Percentiles rank a stretch among this genome's conserved stretches.
Evolutionary conservation across 23 red algal genomes (phyloP).

Genomic region (Gracilaria gracilis): DNA sequence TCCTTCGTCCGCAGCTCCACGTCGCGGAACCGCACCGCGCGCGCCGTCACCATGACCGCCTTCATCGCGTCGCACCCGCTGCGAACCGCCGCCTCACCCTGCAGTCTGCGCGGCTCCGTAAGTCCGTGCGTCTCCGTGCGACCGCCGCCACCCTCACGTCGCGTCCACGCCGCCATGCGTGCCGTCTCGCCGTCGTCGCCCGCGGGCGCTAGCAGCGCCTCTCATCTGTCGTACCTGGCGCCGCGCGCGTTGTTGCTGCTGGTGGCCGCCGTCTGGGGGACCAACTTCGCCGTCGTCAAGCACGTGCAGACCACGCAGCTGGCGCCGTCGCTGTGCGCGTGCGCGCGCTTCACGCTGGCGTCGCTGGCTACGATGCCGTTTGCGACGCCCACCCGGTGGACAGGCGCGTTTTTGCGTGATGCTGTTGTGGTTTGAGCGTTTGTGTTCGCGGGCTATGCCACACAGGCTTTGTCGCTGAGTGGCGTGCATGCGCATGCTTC

Average conservation of each 20-base stretch:
- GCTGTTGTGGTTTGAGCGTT: conserved; percentile 37
- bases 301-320: conserved; percentile 55
- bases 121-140: neutral
- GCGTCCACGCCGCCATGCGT: neutral
- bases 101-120: too few relatives aligned
- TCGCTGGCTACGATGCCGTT: conserved; percentile 64
- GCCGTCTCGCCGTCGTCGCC: neutral
- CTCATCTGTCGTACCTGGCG: conserved; percentile 39
- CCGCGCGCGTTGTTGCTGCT: conserved; percentile 73
- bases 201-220: neutral
- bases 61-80: conserved; percentile 2
- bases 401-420: neutral
- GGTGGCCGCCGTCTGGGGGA: conserved; percentile 87
- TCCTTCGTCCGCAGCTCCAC: too few relatives aligned
- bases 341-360: conserved; percentile 72
- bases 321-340: conserved; percentile 35
- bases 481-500: conserved; percentile 48
- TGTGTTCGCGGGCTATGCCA: conserved; percentile 74
- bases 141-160: neutral
- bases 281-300: conserved; percentile 90
- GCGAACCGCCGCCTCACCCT: neutral
- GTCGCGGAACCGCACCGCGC: too few relatives aligned
- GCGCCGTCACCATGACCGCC: neutral
- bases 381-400: neutral
- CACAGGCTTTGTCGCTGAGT: conserved; percentile 71